phyloP scores from a whole-genome alignment of 768 basidiomycete genomes.

The Sutorius australiensis region DNA sequence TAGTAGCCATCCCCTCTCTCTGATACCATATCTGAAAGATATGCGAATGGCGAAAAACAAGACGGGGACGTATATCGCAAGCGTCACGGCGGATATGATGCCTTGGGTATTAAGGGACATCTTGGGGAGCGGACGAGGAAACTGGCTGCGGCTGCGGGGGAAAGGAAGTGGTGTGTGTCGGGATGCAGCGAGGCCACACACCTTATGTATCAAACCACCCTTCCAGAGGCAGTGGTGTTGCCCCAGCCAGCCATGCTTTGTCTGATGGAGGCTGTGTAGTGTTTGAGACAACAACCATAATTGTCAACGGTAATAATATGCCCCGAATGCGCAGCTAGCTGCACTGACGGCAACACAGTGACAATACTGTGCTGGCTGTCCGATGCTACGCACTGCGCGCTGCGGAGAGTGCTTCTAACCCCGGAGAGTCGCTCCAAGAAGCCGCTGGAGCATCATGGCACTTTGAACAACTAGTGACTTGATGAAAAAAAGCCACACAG shows the following conservation, averaged over 20 bases:
- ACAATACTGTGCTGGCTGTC: not conserved
- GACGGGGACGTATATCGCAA: slow-evolving; percentile 60
- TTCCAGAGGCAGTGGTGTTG: slow-evolving; percentile 19
- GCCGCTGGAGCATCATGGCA: too few species aligned
- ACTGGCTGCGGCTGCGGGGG: not conserved
- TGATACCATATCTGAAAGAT: slow-evolving; percentile 51
- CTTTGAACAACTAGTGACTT: too few species aligned
- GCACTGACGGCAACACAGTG: not conserved
- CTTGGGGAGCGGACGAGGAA: slow-evolving; percentile 1
- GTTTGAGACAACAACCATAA: not conserved
- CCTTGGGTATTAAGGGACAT: slow-evolving; percentile 41
- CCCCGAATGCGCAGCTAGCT: not conserved
- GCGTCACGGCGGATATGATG: slow-evolving; percentile 55
- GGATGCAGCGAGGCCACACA: not conserved
- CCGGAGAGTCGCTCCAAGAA: not conserved
- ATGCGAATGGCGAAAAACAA: slow-evolving; percentile 43
- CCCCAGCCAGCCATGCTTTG: not conserved
- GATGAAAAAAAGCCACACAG: too few species aligned
- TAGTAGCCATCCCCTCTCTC: slow-evolving; percentile 65
- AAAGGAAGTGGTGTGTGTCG: not conserved
- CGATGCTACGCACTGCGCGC: not conserved
- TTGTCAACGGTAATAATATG: not conserved
- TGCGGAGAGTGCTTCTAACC: not conserved
- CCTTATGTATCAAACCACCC: slow-evolving; percentile 21
- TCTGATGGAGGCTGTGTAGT: slow-evolving; percentile 15